Conservation (phyloP, 1,284 basidiomycete species). For the Megacollybia platyphylla region DNA sequence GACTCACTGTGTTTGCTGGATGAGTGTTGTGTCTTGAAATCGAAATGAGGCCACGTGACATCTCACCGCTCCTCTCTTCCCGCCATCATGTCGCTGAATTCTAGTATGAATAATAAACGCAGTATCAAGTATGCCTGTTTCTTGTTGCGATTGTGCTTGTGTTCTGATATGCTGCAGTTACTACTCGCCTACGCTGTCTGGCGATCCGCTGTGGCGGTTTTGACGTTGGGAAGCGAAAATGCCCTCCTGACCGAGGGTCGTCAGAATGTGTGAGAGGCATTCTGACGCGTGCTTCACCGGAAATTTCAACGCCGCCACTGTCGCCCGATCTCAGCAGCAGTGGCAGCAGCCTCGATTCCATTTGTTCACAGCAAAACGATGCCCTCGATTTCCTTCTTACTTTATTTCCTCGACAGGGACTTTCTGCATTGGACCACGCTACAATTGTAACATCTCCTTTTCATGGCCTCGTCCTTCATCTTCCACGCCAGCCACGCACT, state of each 20-base stretch:
- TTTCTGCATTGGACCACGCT: slow-evolving; percentile 52
- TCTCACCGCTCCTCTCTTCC: not conserved
- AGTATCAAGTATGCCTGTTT: slow-evolving; percentile 71
- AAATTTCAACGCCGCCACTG: slow-evolving; percentile 44
- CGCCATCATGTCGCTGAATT: slow-evolving; percentile 47
- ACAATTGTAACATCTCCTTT: slow-evolving; percentile 65
- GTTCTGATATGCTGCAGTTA: slow-evolving; percentile 19
- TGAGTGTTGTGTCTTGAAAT: no score
- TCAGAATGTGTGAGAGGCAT: slow-evolving; percentile 84
- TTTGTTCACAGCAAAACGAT: slow-evolving; percentile 24
- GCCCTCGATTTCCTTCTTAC: slow-evolving; percentile 65
- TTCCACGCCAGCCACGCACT: slow-evolving; percentile 59
- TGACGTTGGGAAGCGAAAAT: slow-evolving; percentile 78
- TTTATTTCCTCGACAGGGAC: slow-evolving; percentile 59
- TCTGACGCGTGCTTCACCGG: slow-evolving; percentile 42
- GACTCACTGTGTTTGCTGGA: no score
- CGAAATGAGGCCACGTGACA: no score
- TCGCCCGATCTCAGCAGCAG: slow-evolving; percentile 39
- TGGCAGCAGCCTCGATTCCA: slow-evolving; percentile 21
- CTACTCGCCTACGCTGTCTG: slow-evolving; percentile 81
- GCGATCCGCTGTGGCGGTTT: slow-evolving; percentile 85
- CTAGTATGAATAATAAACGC: slow-evolving; percentile 59
- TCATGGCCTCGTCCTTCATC: slow-evolving; percentile 62
- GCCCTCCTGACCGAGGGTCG: slow-evolving; percentile 78
- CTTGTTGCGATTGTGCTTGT: no score